Conservation (phyloP, 108 stramenopile genomes). For the Nitzschia inconspicua region DNA sequence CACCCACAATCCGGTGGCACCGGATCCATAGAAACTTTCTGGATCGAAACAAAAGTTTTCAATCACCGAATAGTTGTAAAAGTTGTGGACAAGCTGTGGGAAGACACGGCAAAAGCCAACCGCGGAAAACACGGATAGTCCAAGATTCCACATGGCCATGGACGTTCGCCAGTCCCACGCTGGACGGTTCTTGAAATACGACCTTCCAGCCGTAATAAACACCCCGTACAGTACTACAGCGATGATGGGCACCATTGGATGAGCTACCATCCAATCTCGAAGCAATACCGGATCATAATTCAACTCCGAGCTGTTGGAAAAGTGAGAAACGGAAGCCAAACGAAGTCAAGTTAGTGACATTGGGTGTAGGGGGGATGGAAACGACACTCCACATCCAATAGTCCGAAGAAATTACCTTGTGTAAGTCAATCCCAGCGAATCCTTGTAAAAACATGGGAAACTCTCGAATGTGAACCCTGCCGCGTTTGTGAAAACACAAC, state of each 20-base stretch:
- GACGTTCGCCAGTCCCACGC: slow-evolving; percentile 59
- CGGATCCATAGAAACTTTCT: slow-evolving; percentile 67
- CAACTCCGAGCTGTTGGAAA: slow-evolving; percentile 29
- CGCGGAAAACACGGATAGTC: slow-evolving; percentile 80
- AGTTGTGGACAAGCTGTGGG: slow-evolving; percentile 82
- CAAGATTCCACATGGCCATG: slow-evolving; percentile 86
- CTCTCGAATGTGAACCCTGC: slow-evolving; percentile 25
- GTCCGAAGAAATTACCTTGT: background rate
- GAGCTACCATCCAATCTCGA: slow-evolving; percentile 41
- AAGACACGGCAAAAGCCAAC: slow-evolving; percentile 82
- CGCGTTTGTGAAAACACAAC: slow-evolving; percentile 9
- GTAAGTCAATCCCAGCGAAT: slow-evolving; percentile 13
- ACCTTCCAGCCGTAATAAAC: slow-evolving; percentile 18
- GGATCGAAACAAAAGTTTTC: slow-evolving; percentile 80
- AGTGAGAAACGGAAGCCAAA: background rate
- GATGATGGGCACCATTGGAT: slow-evolving; percentile 40
- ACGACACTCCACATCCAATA: background rate
- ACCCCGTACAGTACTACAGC: slow-evolving; percentile 35
- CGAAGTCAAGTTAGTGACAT: background rate
- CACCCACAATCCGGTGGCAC: slow-evolving; percentile 89
- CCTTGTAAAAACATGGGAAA: slow-evolving; percentile 27
- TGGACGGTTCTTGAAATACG: slow-evolving; percentile 31
- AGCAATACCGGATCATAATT: slow-evolving; percentile 40
- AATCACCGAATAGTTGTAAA: slow-evolving; percentile 41
- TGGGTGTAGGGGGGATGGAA: background rate